Percentiles rank a stretch among this genome's conserved stretches.
These are phyloP conservation scores for Penicillium roqueforti DNA, from an alignment of 495 filamentous ascomycete species.

Conservation along the genomic window DNA sequence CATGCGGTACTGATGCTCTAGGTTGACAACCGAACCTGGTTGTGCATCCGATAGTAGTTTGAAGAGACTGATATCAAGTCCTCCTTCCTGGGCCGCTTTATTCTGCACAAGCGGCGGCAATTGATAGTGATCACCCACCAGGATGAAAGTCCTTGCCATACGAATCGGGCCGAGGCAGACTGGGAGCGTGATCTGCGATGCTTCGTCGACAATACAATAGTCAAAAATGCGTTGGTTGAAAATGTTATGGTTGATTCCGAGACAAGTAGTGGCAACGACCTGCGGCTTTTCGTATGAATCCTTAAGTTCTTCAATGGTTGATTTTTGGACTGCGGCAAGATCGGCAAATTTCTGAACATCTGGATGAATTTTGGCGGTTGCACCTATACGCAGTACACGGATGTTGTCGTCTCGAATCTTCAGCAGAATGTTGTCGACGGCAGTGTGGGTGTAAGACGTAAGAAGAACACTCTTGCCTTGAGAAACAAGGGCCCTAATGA, in stretches of 20 bases:
- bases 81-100: constrained; percentile 77
- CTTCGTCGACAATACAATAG: constrained; percentile 97
- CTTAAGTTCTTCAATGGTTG: constrained; percentile 75
- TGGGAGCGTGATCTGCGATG: constrained; percentile 93
- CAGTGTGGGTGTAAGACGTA: constrained; percentile 94
- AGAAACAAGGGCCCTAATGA: constrained; percentile 83
- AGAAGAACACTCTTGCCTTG: constrained; percentile 90
- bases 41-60: constrained; percentile 86
- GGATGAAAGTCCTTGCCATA: constrained; percentile 87
- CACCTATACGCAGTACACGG: constrained; percentile 77
- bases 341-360: constrained; percentile 81
- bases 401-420: constrained; percentile 80
- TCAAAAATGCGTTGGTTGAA: constrained; percentile 90
- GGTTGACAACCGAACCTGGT: constrained; percentile 77
- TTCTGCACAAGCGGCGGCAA: constrained; percentile 92
- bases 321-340: constrained; percentile 65
- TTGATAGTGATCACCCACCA: constrained; percentile 96
- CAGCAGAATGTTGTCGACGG: constrained; percentile 94
- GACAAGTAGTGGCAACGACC: constrained; percentile 90
- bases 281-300: constrained; percentile 75
- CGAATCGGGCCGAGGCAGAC: constrained; percentile 91
- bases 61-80: constrained; percentile 89
- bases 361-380: constrained; percentile 75
- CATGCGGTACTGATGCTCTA: constrained; percentile 98
- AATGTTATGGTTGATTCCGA: constrained; percentile 82